Conservation (phyloP, 2,329 filamentous ascomycete species). For the Aspergillus amoenus region DNA sequence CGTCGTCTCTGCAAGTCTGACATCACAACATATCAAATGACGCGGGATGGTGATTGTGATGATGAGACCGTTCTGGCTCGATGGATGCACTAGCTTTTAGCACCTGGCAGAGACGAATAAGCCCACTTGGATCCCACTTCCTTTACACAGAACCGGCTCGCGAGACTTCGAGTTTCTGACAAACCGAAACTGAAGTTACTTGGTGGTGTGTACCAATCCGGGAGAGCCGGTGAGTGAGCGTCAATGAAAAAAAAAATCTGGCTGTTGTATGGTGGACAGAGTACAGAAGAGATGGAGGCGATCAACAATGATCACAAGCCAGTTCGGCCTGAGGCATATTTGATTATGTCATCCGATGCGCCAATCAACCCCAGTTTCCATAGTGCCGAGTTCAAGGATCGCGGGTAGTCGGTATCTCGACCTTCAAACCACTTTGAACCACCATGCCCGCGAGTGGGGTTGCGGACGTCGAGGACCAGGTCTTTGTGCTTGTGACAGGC, state of each 20-base stretch:
- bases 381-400: background rate
- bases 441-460: slow-evolving; percentile 16
- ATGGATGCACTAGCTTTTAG: background rate
- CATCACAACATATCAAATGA: background rate
- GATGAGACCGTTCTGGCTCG: background rate
- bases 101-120: background rate
- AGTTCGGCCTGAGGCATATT: background rate
- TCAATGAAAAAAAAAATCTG: background rate
- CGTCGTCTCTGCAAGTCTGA: background rate
- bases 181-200: background rate
- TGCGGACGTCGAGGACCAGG: slow-evolving; percentile 22
- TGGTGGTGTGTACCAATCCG: background rate
- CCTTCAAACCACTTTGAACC: slow-evolving; percentile 2
- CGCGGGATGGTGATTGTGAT: background rate
- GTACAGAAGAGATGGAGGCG: background rate
- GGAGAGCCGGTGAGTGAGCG: background rate
- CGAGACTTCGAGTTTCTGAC: background rate
- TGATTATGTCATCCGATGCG: slow-evolving; percentile 9
- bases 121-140: background rate
- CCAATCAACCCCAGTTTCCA: background rate
- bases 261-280: background rate
- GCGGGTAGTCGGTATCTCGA: background rate
- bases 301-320: background rate
- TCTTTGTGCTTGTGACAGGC: slow-evolving; percentile 71
- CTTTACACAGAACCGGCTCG: background rate